A percentile compares a stretch with the other conserved stretches of the same genome.
Conservation (phyloP, 2,329 filamentous ascomycete species). For the Ascochyta rabiei region DNA sequence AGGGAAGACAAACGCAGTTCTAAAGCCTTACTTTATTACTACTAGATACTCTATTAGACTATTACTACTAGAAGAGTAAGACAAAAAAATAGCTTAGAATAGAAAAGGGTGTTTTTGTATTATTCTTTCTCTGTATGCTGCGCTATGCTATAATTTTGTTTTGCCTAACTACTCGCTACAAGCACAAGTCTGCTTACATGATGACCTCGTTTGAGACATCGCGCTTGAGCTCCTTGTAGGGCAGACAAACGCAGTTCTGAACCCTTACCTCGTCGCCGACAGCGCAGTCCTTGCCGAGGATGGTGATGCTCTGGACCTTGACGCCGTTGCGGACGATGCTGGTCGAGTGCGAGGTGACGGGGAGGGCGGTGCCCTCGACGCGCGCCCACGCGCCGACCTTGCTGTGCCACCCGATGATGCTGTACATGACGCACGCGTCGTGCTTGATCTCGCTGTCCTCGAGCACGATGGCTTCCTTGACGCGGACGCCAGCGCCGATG, state of each 20-base stretch:
- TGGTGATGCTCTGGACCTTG: constrained; percentile 98
- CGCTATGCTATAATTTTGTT: background rate
- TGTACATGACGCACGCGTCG: constrained; percentile 92
- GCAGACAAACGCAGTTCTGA: constrained; percentile 97
- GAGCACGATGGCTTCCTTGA: constrained; percentile 95
- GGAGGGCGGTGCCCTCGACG: constrained; percentile 92
- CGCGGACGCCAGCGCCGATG: constrained; percentile 83
- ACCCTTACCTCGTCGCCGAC: constrained; percentile 94
- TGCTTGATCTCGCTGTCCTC: constrained; percentile 97
- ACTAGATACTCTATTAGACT: no score
- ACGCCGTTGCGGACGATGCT: constrained; percentile 97
- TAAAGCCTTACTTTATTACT: constrained; percentile 94
- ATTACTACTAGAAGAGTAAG: no score
- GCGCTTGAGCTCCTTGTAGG: constrained; percentile 97
- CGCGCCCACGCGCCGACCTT: constrained; percentile 97
- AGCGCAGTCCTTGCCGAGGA: constrained; percentile 92
- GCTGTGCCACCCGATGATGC: constrained; percentile 96
- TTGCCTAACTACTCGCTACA: no score
- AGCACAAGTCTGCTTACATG: no score
- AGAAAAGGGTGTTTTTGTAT: no score
- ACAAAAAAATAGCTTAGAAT: no score
- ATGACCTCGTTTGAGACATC: constrained; percentile 87
- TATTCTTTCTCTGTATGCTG: background rate
- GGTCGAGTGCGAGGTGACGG: constrained; percentile 85
- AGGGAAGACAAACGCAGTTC: constrained; percentile 96